Conservation (phyloP, 345 rosid genomes). For the Eucalyptus erythrocorys region DNA sequence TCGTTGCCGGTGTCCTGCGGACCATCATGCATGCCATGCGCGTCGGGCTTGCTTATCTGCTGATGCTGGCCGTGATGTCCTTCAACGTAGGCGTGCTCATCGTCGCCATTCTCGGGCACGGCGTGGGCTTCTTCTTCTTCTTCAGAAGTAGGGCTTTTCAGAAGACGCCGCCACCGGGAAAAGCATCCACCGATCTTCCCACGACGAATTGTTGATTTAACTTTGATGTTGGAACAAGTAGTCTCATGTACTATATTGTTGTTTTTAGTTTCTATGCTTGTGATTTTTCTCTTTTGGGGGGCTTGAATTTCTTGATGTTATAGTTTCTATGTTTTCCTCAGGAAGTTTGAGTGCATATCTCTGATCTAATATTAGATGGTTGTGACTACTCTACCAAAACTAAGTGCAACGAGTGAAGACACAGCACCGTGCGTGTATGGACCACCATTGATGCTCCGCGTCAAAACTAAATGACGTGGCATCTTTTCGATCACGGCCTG, state of each 20-base stretch:
- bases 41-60: slow-evolving; percentile 45
- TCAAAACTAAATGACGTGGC: neutral
- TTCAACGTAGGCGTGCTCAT: slow-evolving; percentile 65
- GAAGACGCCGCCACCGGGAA: neutral
- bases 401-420: neutral
- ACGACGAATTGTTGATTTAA: neutral
- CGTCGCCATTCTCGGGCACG: slow-evolving; percentile 53
- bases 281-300: neutral
- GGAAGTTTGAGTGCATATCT: neutral
- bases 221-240: neutral
- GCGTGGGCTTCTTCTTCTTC: slow-evolving; percentile 43
- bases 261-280: neutral
- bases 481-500: neutral
- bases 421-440: neutral
- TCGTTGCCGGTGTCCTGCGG: slow-evolving; percentile 27
- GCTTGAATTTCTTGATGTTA: neutral
- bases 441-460: neutral
- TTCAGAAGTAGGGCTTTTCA: slow-evolving; percentile 16
- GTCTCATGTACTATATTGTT: neutral
- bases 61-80: slow-evolving; percentile 88
- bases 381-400: neutral
- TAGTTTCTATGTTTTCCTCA: neutral
- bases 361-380: neutral
- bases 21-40: slow-evolving; percentile 29
- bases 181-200: slow-evolving; percentile 4